Percentiles rank a stretch among this genome's conserved stretches.
These are phyloP conservation scores for Phytophthora cactorum DNA, from an alignment of 352 stramenopile species.

Conservation along the genomic window DNA sequence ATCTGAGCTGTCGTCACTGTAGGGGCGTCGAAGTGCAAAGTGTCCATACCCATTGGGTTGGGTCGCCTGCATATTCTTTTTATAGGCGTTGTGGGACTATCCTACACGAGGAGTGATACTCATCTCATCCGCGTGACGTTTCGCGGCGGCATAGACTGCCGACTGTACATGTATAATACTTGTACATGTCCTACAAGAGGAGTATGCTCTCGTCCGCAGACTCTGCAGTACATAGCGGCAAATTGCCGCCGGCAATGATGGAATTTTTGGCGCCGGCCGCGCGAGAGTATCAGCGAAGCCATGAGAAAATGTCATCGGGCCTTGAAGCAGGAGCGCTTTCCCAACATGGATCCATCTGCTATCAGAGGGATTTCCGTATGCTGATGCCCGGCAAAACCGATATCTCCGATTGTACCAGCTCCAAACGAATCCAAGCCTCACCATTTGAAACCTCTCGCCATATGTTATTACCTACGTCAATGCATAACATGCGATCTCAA, in stretches of 20 bases:
- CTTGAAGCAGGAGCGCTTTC: background rate
- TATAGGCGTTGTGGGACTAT: too few species aligned
- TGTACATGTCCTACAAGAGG: too few species aligned
- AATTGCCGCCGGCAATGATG: too few species aligned
- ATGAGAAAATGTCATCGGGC: conserved; percentile 17
- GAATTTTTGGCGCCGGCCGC: conserved; percentile 9
- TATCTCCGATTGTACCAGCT: background rate
- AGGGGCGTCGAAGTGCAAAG: too few species aligned
- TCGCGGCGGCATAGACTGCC: too few species aligned
- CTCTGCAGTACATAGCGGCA: background rate
- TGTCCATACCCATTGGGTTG: too few species aligned
- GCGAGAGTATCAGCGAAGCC: conserved; percentile 18
- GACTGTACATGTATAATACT: too few species aligned
- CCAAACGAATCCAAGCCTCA: background rate
- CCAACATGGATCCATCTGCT: conserved; percentile 26
- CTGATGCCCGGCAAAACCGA: background rate
- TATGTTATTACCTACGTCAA: conserved; percentile 9
- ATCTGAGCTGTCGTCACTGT: too few species aligned
- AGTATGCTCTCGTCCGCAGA: too few species aligned
- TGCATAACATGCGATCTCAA: background rate
- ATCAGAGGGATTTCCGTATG: conserved; percentile 16
- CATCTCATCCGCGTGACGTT: too few species aligned
- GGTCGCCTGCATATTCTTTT: too few species aligned
- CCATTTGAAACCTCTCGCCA: background rate
- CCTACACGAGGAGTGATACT: too few species aligned